Base-by-base conservation (phyloP, 1,139 yeast genomes). In the Hemisphaericaspora xylofermentans region DNA sequence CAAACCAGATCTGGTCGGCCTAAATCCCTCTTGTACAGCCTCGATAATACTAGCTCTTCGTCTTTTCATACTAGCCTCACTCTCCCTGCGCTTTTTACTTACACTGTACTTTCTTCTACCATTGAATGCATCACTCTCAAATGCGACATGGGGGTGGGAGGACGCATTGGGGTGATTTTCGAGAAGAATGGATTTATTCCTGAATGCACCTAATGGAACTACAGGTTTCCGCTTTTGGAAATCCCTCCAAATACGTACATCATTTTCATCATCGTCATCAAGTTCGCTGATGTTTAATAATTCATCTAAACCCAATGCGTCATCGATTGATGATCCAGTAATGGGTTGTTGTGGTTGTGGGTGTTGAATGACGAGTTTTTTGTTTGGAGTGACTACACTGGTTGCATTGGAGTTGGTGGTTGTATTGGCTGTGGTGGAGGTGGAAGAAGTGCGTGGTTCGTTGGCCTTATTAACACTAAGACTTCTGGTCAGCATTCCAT, bases 401-500 rank as follows among this genome's bases (percentile, higher is more conserved):
- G n/a, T n/a, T n/a, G n/a, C n/a, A n/a, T n/a, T n/a, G n/a, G n/a
- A n/a, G 25, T 25, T 19, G 15, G 34, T 16, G 15, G 31, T 17
- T 9, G 43, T 24, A 27, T 39, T 40, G 15, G 31, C 17, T 6
- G 18, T 19, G 26, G 26, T 31, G 25, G 35, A 3, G 21, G 41
- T 13, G n/a, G 35, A n/a, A 12, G 35, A 14, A 2, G 33, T 24
- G 26, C 45, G 35, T 14, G 45, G 45, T 22, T 42, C 45, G 12
- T 35, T 39, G 7, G 30, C 19, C 25, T 36, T 36, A 21, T 30
- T 42, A 8, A 33, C 25, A 14, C 49, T 63, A 43, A 89, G 69
- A 2, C 95, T 83, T 43, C 96, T 72, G 0, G 98, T 93, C 1
- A 95, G 82, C 26, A 88, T 72, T 5, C 98, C 98, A 60, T 93